Evolutionary conservation across 768 basidiomycete species (phyloP).

Genomic region (Tulasnella calospora): DNA sequence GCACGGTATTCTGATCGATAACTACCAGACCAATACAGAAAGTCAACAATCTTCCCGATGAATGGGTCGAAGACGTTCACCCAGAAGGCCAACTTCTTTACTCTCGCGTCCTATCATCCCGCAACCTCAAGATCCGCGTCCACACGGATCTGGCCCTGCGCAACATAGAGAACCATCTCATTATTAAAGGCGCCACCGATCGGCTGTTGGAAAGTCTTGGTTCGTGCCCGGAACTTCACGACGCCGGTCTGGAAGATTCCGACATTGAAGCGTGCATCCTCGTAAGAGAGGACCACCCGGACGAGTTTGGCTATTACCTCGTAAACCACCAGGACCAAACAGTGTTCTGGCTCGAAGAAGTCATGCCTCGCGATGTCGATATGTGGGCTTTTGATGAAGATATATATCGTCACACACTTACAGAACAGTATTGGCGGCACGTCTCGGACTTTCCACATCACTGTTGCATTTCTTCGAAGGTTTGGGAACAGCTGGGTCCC

Average conservation of each 20-base stretch:
- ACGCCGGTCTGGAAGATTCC: neutral
- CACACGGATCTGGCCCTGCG: neutral
- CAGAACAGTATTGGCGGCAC: neutral
- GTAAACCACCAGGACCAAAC: constrained; percentile 1
- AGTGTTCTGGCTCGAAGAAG: constrained; percentile 8
- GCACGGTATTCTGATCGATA: neutral
- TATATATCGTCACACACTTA: neutral
- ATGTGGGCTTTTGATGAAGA: neutral
- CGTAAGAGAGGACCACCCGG: neutral
- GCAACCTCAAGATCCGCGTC: neutral
- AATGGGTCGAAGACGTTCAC: neutral
- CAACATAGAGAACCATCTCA: neutral
- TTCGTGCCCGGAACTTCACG: neutral
- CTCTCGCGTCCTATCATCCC: neutral
- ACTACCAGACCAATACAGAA: neutral
- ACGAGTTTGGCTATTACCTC: neutral
- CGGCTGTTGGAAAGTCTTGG: neutral
- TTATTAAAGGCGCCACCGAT: neutral
- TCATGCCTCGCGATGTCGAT: too few species aligned
- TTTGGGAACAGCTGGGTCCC: neutral
- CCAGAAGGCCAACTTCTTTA: neutral
- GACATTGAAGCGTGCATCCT: neutral
- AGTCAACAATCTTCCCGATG: neutral
- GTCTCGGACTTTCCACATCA: neutral
- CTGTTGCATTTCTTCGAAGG: too few species aligned